Evolutionary conservation across 768 basidiomycete species (phyloP), one percentile per base, ranked within the genome.

Genomic region (Termitomyces heimii): DNA sequence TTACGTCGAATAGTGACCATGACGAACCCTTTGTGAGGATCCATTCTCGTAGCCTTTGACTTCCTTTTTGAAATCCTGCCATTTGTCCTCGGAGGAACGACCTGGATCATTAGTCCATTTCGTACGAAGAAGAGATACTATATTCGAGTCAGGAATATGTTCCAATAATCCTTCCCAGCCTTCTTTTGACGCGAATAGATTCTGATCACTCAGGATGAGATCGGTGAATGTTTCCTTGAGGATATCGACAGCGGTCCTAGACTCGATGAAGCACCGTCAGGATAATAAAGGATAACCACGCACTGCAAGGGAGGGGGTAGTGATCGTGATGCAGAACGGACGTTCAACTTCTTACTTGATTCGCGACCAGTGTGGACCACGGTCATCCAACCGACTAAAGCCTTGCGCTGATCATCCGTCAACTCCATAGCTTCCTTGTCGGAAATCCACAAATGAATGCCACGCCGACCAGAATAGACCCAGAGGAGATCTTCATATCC

Each of bases 391-490:
- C 79, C 82, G n/a, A 98, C 92, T 51, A 99, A 73, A 0, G 93
- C 83, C 67, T 82, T 86, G 26, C 97, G 78, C 70, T 96, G 87
- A 55, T 96, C 92, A 66, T 99, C 97, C 10, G 91, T 95, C 48
- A 98, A 78, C 54, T 81, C 85, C 77, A 98, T 81, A 2, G 96
- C 97, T 55, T 88, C 83, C 35, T 80, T 74, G 71, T 99, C 97
- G 2, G 90, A 92, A 60, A 99, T 85, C 97, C 97, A 99, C 69
- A 94, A 79, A 77, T 99, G 97, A 63, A 99, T 99, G 53, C 97
- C 97, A 73, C 97, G 89, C 35, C 97, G 88, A 57, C 97, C 97
- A 8, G 97, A 98, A 72, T 98, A 99, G 31, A 98, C 95, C 96
- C 96, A 99, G 12, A 99, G 77, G 29, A 98, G 81, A 65, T 93